Conservation (phyloP, 2,329 filamentous ascomycete species). For the Phyllosticta capitalensis region DNA sequence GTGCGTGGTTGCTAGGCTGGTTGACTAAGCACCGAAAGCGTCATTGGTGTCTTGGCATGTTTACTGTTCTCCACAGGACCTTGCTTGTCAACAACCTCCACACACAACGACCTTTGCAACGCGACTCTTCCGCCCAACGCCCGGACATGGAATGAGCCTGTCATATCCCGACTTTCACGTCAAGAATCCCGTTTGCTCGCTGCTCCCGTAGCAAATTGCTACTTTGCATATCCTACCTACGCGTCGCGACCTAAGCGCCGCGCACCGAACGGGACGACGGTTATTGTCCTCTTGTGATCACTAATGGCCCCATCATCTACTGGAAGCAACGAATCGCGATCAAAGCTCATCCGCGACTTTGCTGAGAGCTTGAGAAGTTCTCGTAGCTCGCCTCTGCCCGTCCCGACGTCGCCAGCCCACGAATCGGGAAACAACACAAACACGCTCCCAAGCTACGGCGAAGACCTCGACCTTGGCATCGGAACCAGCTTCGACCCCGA, state of each 20-base stretch:
- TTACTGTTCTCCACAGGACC: constrained; percentile 2
- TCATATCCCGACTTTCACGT: neutral
- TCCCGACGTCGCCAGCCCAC: constrained; percentile 23
- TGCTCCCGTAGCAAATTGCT: neutral
- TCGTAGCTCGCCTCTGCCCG: constrained; percentile 22
- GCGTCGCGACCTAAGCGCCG: neutral
- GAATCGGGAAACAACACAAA: constrained; percentile 19
- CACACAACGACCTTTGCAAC: constrained; percentile 4
- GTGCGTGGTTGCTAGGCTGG: neutral
- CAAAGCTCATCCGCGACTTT: constrained; percentile 28
- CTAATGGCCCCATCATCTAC: constrained; percentile 28
- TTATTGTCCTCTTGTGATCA: neutral
- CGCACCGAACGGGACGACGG: neutral
- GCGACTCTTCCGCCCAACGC: constrained; percentile 10
- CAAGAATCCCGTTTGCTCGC: neutral
- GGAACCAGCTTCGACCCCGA: constrained; percentile 19
- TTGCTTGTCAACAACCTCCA: neutral
- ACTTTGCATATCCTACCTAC: constrained; percentile 1
- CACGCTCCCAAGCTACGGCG: constrained; percentile 17
- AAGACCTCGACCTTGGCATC: constrained; percentile 19
- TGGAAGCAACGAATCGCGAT: constrained; percentile 26
- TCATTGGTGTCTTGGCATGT: constrained; percentile 6
- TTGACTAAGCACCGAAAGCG: constrained; percentile 2
- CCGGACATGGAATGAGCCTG: constrained; percentile 4
- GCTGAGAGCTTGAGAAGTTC: constrained; percentile 16